Percentiles rank a stretch among this genome's conserved stretches.
Evolutionary conservation across 805 yeast species (phyloP).

Genomic region (Yamadazyma insecticola): DNA sequence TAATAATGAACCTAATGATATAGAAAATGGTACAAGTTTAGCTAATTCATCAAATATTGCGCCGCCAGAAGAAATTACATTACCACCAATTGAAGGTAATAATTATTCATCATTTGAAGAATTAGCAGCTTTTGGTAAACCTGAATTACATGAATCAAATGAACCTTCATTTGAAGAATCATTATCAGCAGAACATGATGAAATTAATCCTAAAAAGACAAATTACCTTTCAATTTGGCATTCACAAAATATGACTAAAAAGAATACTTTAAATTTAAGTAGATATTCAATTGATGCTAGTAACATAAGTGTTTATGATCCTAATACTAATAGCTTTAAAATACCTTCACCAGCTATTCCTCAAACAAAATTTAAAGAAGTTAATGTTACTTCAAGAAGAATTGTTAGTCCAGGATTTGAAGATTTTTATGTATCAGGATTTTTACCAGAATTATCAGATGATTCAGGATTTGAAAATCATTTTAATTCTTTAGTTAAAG

Average conservation of each 20-base stretch:
- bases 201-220: slow-evolving; percentile 16
- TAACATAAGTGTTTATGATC: slow-evolving; percentile 11
- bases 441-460: slow-evolving; percentile 44
- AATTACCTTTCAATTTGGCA: slow-evolving; percentile 41
- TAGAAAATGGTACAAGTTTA: slow-evolving; percentile 20
- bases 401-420: slow-evolving; percentile 40
- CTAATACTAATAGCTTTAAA: slow-evolving; percentile 12
- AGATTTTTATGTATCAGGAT: slow-evolving; percentile 36
- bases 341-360: slow-evolving; percentile 24
- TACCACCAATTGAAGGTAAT: slow-evolving; percentile 40
- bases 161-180: slow-evolving; percentile 31
- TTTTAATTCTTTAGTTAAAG: slow-evolving; percentile 22
- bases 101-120: slow-evolving; percentile 37
- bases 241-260: slow-evolving; percentile 25
- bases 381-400: slow-evolving; percentile 38
- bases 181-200: slow-evolving; percentile 39
- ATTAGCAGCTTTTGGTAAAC: slow-evolving; percentile 23
- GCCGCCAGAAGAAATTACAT: slow-evolving; percentile 27
- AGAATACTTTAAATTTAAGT: slow-evolving; percentile 1
- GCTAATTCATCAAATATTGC: slow-evolving; percentile 42
- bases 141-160: slow-evolving; percentile 12
- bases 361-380: slow-evolving; percentile 33
- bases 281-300: slow-evolving; percentile 5
- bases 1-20: background rate
- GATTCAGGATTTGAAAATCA: slow-evolving; percentile 47